Conservation (phyloP, 805 yeast species). For the Ogataea haglerorum region DNA sequence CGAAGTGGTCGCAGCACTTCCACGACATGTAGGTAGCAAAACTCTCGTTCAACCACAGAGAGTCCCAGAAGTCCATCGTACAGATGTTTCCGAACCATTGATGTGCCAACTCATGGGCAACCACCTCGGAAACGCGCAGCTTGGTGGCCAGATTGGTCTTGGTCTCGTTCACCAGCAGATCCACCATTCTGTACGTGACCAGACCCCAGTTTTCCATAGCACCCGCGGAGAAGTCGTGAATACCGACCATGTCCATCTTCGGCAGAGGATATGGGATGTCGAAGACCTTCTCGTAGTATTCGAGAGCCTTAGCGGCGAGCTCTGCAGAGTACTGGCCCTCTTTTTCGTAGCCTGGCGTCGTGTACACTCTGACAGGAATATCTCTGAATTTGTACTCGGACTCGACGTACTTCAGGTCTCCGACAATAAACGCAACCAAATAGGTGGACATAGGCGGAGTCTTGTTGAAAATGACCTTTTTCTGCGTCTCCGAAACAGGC, state of each 20-base stretch:
- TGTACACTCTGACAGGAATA: conserved; percentile 50
- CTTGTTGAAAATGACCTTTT: conserved; percentile 39
- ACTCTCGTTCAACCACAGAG: conserved; percentile 85
- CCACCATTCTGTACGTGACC: conserved; percentile 63
- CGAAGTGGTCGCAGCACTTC: conserved; percentile 64
- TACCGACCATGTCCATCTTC: conserved; percentile 76
- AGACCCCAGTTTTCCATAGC: conserved; percentile 95
- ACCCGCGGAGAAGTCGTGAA: conserved; percentile 76
- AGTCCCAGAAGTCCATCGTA: conserved; percentile 94
- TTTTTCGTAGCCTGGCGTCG: conserved; percentile 46
- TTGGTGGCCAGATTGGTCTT: conserved; percentile 51
- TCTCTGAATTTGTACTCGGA: conserved; percentile 43
- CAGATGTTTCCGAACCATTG: conserved; percentile 92
- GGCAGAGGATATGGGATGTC: conserved; percentile 71
- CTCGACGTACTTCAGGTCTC: conserved; percentile 54
- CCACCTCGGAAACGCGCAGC: conserved; percentile 77
- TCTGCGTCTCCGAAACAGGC: conserved; percentile 13
- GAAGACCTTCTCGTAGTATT: conserved; percentile 47
- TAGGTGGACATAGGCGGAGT: conserved; percentile 57
- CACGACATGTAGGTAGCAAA: conserved; percentile 87
- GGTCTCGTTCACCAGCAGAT: conserved; percentile 46
- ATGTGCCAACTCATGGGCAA: conserved; percentile 87
- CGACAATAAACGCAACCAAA: conserved; percentile 55
- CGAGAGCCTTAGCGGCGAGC: conserved; percentile 51
- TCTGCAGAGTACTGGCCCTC: conserved; percentile 48